Conservation (phyloP, 768 basidiomycete genomes). For the Tricholoma matsutake region DNA sequence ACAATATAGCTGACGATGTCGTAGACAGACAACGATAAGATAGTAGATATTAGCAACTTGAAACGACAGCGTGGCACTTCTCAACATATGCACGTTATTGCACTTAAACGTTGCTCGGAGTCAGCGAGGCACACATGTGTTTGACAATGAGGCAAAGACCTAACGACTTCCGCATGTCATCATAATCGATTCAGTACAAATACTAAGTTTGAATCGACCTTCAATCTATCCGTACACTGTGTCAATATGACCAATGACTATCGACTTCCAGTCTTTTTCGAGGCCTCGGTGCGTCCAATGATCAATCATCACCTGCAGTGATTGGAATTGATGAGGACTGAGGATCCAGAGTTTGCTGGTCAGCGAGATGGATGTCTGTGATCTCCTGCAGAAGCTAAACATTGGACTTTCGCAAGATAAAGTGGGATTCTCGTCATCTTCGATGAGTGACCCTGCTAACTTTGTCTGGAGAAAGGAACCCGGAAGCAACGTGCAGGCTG, state of each 20-base stretch:
- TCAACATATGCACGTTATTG: background rate
- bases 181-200: background rate
- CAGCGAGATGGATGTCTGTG: conserved; percentile 48
- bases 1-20: background rate
- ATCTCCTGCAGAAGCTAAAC: conserved; percentile 49
- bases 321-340: background rate
- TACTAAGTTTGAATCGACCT: background rate
- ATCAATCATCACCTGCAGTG: no score
- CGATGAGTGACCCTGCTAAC: conserved; percentile 12
- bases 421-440: conserved; percentile 20
- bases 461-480: conserved; percentile 43
- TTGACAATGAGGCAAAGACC: background rate
- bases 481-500: conserved; percentile 29
- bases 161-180: background rate
- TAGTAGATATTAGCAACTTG: no score
- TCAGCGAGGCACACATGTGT: background rate
- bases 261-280: background rate
- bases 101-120: no score
- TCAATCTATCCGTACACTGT: background rate
- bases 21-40: no score
- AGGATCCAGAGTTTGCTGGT: conserved; percentile 9
- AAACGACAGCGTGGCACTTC: no score
- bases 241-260: background rate
- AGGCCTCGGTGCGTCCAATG: background rate
- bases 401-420: conserved; percentile 34